Conservation (phyloP, 1,284 basidiomycete species). For the Cutaneotrichosporon cutaneum region DNA sequence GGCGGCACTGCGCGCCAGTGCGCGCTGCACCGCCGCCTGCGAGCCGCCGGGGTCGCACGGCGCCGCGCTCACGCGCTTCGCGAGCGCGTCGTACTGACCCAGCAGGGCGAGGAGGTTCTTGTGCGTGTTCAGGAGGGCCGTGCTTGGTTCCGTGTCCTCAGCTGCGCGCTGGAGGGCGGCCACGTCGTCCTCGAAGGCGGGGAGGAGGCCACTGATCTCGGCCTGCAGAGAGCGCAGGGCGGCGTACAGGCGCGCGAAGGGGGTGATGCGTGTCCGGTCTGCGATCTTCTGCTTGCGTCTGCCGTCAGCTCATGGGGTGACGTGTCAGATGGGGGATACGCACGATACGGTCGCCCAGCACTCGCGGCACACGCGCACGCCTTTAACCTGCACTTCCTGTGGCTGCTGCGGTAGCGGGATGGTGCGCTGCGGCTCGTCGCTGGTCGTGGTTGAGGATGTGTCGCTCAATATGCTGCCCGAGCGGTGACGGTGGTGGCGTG, state of each 20-base stretch:
- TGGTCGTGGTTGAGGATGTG: conserved; percentile 11
- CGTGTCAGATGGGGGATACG: neutral
- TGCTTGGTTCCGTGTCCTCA: conserved; percentile 7
- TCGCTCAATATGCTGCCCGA: neutral
- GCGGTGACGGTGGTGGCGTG: conserved; percentile 1
- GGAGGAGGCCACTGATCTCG: conserved; percentile 68
- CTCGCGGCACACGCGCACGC: conserved; percentile 76
- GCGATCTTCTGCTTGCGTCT: conserved; percentile 78
- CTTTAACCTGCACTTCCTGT: conserved; percentile 74
- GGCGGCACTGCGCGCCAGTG: conserved; percentile 74
- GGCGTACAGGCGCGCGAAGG: conserved; percentile 69
- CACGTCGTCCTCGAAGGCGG: conserved; percentile 69
- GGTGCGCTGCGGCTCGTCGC: conserved; percentile 24
- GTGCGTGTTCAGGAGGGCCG: conserved; percentile 66
- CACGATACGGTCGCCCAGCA: conserved; percentile 73
- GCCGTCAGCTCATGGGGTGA: conserved; percentile 48
- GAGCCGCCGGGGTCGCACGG: conserved; percentile 67
- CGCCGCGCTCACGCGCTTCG: conserved; percentile 76
- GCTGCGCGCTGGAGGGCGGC: conserved; percentile 55
- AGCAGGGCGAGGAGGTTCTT: conserved; percentile 80
- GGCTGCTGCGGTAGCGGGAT: conserved; percentile 44
- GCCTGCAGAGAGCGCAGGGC: conserved; percentile 72
- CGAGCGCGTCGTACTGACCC: conserved; percentile 79
- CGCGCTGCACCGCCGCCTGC: conserved; percentile 78
- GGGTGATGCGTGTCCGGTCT: conserved; percentile 64